Evolutionary conservation across 2,329 filamentous ascomycete genomes (phyloP), one percentile per base, ranked within the genome.

Genomic region (Aspergillus pseudoterreus): DNA sequence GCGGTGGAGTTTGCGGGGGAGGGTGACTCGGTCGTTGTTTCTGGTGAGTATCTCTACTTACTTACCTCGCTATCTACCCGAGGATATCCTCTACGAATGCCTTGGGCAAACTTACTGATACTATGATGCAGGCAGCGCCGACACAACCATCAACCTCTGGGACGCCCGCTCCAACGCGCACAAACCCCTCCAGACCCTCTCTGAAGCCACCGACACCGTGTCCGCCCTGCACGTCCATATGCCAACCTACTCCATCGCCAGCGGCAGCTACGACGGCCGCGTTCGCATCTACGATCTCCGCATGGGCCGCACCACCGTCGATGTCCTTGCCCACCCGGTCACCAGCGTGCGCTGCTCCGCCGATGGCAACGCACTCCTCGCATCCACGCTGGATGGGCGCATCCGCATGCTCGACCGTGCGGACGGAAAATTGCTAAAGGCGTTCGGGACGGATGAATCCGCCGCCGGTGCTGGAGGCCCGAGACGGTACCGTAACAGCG

Each of bases 271-370:
- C 51, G 92, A 97, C 71, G 92, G 92, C 2, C 78, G 87, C 52
- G 82, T 95, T 1, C 78, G 92, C 49, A 79, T 79, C 53, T 96
- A 97, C 72, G 92, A 97, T 73, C 73, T 95, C 38, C 80, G 90
- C 49, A 87, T 83, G 78, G 92, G 92, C 0, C 78, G 76, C 47
- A 78, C 85, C 45, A 82, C 83, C 4, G 83, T 82, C 1, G 90
- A 95, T 71, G 83, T 90, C 1, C 74, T 94, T 21, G 71, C 68
- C 38, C 73, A 77, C 53, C 76, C 81, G 2, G 87, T 96, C n/a
- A 95, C 90, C 6, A 91, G 86, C 68, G 68, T 96, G 50, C 75
- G 75, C 39, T 74, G 88, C 45, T 87, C 88, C 2, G 80, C 80
- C 47, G 89, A 92, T 62, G 89, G 84, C 1, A 86, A 86, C 58